These are phyloP conservation scores for Elsinoe perseae DNA, from an alignment of 2,329 filamentous ascomycete genomes.

Conservation along the genomic window DNA sequence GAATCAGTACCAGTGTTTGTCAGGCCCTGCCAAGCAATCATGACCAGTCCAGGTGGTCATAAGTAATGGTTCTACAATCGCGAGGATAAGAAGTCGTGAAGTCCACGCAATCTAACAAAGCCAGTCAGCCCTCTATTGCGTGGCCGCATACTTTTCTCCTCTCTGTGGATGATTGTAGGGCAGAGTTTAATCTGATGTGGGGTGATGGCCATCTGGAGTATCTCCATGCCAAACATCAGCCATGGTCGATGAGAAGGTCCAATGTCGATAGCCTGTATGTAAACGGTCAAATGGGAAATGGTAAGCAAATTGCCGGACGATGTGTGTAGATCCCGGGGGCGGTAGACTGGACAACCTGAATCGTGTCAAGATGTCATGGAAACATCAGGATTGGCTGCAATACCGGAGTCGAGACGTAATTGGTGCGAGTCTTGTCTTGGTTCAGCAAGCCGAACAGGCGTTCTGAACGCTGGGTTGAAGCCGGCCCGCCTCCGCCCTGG, in stretches of 20 bases:
- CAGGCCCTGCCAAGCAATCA: background rate
- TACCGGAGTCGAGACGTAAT: background rate
- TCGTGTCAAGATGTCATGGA: constrained; percentile 9
- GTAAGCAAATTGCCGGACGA: constrained; percentile 9
- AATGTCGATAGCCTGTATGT: background rate
- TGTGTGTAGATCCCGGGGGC: background rate
- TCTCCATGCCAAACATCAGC: background rate
- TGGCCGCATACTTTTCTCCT: background rate
- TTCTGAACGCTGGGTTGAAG: background rate
- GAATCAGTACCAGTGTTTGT: background rate
- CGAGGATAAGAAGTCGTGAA: background rate
- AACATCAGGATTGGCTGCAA: constrained; percentile 2
- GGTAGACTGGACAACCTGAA: background rate
- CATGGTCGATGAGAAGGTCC: background rate
- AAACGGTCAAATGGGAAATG: background rate
- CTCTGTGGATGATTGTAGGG: background rate
- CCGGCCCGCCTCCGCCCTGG: background rate
- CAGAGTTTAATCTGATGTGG: background rate
- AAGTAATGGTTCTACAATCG: background rate
- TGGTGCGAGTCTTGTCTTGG: constrained; percentile 3
- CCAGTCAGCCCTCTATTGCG: background rate
- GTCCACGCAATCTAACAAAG: background rate
- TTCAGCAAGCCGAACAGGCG: constrained; percentile 9
- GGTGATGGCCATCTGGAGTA: background rate
- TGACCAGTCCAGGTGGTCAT: background rate